Conservation (phyloP, 169 alveolate species). For the Eimeria zaria region DNA sequence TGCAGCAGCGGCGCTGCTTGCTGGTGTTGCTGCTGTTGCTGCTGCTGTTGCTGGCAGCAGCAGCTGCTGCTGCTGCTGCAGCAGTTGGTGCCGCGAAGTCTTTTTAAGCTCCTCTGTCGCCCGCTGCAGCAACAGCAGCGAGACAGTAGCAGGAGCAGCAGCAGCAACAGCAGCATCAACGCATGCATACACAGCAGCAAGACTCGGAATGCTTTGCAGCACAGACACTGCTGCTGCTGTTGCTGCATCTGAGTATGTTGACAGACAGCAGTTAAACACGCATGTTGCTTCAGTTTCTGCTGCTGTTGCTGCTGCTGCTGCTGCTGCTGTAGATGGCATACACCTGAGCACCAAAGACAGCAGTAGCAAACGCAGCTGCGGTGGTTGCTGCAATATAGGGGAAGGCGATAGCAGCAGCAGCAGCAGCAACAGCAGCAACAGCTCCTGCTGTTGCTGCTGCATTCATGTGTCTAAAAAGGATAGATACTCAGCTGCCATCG, state of each 20-base stretch:
- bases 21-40: slow-evolving; percentile 1
- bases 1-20: not conserved
- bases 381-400: not conserved
- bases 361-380: not conserved
- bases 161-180: slow-evolving; percentile 64
- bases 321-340: not conserved
- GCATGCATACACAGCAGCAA: slow-evolving; percentile 45
- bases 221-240: slow-evolving; percentile 12
- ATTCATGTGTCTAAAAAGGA: not conserved
- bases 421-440: not conserved
- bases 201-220: slow-evolving; percentile 11
- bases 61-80: slow-evolving; percentile 1
- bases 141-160: slow-evolving; percentile 58
- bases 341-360: not conserved
- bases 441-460: not conserved
- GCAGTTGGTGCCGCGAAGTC: slow-evolving; percentile 8
- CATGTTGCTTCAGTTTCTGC: not conserved
- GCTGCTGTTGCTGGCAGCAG: slow-evolving; percentile 41
- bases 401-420: not conserved
- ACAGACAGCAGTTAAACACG: slow-evolving; percentile 8
- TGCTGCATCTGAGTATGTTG: slow-evolving; percentile 37
- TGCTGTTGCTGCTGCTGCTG: slow-evolving; percentile 31
- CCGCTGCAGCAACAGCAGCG: slow-evolving; percentile 30
- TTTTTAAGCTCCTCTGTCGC: slow-evolving; percentile 46
- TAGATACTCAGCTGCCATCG: not conserved